Base-by-base conservation (phyloP, 2,329 filamentous ascomycete genomes). In the Blumeriella jaapii region DNA sequence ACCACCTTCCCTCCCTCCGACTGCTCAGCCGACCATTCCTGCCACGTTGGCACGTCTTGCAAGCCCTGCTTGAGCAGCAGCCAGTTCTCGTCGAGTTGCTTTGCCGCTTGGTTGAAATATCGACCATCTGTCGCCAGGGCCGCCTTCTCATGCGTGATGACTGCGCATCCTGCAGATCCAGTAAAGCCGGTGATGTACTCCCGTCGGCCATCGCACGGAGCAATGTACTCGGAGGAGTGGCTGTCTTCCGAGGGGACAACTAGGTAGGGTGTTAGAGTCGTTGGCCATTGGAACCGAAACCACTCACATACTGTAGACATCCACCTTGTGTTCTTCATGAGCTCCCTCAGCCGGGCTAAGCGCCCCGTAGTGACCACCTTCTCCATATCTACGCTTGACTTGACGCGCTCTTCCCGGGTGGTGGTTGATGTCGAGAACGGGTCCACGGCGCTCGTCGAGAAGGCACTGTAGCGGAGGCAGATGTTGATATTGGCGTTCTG, bases 141-240 rank as follows among this genome's bases (percentile, higher is more conserved):
- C 11, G 91, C 91, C 59, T 87, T 87, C 33, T 85, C 78, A 31
- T 74, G 71, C 2, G 87, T 91, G 38, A 98, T 70, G 32, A 98
- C 79, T 24, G 87, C 91, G 45, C 84, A 93, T 39, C 91, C 91
- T 27, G 91, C 89, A 7, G 91, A 98, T 36, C 91, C 91, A 39
- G 84, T 85, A 60, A 98, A 98, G 16, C 91, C 89, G 42, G 78
- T 87, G 50, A 98, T 93, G 55, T 79, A 95, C 56, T 79, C 84
- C 66, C 91, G 78, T 48, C 91, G 78, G 42, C 73, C 87, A 64
- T 98, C 91, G 57, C 85, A 94, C n/a, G 80, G 78, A 32, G 91
- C 91, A 59, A 95, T 95, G 61, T 98, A 98, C 64, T 98, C 91
- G 48, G 89, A 96, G 49, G 89, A 84, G 59, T 98, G 91, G 56